Conservation (phyloP, 305 asterid genomes). For the Solanum hybrid region DNA sequence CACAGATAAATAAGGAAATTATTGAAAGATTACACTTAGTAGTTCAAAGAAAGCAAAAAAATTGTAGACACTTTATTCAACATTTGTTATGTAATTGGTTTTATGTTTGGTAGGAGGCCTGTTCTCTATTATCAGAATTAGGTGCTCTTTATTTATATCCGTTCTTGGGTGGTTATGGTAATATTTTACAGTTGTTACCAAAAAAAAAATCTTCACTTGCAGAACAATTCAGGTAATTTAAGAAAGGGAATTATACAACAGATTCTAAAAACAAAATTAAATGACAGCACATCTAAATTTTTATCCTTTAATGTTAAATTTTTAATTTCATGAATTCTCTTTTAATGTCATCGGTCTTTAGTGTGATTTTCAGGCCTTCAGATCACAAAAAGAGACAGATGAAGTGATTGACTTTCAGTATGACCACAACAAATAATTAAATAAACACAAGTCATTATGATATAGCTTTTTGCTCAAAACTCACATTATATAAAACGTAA, state of each 20-base stretch:
- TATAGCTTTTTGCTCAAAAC: neutral
- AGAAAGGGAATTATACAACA: neutral
- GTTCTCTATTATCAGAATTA: neutral
- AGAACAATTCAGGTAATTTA: too few relatives aligned
- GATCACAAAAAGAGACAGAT: neutral
- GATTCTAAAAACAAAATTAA: neutral
- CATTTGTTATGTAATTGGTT: neutral
- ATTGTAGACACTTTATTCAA: neutral
- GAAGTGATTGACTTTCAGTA: neutral
- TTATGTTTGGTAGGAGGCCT: neutral
- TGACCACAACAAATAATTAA: neutral
- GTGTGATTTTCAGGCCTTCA: neutral
- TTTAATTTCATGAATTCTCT: too few relatives aligned
- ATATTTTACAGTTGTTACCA: neutral
- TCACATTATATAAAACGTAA: neutral
- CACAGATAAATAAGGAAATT: neutral
- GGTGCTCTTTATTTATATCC: neutral
- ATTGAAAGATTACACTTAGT: neutral
- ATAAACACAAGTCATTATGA: too few relatives aligned
- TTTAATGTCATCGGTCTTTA: neutral
- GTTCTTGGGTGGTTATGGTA: neutral
- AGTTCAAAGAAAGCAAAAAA: neutral
- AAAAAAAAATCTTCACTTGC: neutral
- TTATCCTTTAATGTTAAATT: neutral
- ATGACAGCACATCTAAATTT: neutral